A percentile compares a stretch with the other conserved stretches of the same genome.
These are phyloP conservation scores for Cardamine chenopodiifolia DNA, from an alignment of 345 rosid genomes.

Conservation along the genomic window DNA sequence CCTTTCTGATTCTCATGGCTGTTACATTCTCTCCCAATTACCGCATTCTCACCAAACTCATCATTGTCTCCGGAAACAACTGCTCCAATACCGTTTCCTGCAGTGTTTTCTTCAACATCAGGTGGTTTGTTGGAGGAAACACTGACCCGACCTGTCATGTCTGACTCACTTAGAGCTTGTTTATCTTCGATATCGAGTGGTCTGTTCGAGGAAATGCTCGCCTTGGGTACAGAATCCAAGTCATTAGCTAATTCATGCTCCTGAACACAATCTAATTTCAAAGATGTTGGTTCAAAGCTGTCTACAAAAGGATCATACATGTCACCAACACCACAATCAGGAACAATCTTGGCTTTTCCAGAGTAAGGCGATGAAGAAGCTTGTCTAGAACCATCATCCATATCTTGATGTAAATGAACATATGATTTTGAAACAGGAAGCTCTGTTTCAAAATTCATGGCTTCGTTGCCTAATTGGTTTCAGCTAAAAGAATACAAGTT, in stretches of 20 bases:
- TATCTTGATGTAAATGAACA: conserved; percentile 20
- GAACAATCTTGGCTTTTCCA: conserved; percentile 33
- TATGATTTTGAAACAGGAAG: neutral
- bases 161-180: conserved; percentile 40
- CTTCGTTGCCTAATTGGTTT: neutral
- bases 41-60: conserved; percentile 75
- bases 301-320: conserved; percentile 91
- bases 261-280: conserved; percentile 45
- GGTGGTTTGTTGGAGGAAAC: conserved; percentile 57
- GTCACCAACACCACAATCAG: conserved; percentile 39
- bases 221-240: conserved; percentile 40
- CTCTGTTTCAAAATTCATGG: conserved; percentile 7
- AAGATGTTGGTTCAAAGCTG: conserved; percentile 68
- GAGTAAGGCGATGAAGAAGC: conserved; percentile 52
- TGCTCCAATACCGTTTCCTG: conserved; percentile 47
- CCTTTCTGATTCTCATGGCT: conserved; percentile 49
- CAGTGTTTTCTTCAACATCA: conserved; percentile 62
- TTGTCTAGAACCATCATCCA: conserved; percentile 48
- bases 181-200: conserved; percentile 56
- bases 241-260: conserved; percentile 51
- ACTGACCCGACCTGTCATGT: conserved; percentile 33
- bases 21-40: conserved; percentile 60
- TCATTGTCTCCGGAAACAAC: conserved; percentile 52
- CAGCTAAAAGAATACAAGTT: neutral
- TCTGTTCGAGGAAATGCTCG: conserved; percentile 49